phyloP scores from a whole-genome alignment of 352 stramenopile genomes.

The Globisporangium sylvaticum region DNA sequence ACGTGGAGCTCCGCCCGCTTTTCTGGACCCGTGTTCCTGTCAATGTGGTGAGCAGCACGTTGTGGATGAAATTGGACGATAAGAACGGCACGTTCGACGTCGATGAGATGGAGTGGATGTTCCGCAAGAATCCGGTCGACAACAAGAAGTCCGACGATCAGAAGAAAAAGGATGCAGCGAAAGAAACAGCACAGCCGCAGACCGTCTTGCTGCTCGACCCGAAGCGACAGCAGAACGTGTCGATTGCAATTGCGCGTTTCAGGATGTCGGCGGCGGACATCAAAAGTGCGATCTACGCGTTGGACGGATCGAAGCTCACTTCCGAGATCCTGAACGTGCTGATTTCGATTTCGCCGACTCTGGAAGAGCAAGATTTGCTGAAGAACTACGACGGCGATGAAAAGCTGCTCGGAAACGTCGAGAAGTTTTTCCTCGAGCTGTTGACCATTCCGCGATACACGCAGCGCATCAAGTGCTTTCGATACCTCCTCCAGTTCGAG shows the following conservation, averaged over 20 bases:
- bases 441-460: conserved; percentile 85
- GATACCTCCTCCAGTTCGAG: conserved; percentile 86
- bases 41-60: conserved; percentile 82
- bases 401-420: conserved; percentile 81
- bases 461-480: conserved; percentile 85
- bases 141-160: conserved; percentile 58
- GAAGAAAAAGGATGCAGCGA: conserved; percentile 68
- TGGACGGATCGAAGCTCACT: conserved; percentile 68
- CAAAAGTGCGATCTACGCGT: conserved; percentile 77
- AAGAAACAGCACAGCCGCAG: conserved; percentile 45
- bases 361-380: conserved; percentile 88
- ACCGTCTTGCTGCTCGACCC: conserved; percentile 91
- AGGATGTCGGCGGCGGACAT: conserved; percentile 90
- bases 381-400: conserved; percentile 90
- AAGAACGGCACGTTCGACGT: conserved; percentile 60
- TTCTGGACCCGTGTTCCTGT: conserved; percentile 89
- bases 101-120: conserved; percentile 88
- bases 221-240: conserved; percentile 97
- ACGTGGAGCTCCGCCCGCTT: conserved; percentile 80
- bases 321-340: conserved; percentile 86
- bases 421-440: conserved; percentile 87
- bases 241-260: conserved; percentile 95
- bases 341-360: conserved; percentile 83
- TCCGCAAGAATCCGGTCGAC: conserved; percentile 75
- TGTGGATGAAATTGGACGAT: conserved; percentile 85